Base-by-base conservation (phyloP, 1,284 basidiomycete genomes). In the Irpex rosettiformis region DNA sequence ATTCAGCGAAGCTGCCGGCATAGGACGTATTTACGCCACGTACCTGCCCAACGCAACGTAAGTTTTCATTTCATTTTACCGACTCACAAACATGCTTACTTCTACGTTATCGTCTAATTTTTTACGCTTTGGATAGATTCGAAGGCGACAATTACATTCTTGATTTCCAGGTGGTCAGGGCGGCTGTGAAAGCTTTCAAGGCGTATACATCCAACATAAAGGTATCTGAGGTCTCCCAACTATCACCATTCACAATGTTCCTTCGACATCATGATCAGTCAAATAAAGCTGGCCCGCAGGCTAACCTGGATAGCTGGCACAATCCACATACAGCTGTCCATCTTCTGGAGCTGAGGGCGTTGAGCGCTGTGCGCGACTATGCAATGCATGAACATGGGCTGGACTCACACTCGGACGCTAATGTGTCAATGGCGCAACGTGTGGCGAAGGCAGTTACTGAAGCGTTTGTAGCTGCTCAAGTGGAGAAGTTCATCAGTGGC, bases 101-200 rank as follows among this genome's bases (percentile, higher is more conserved):
- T n/a, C n/a, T n/a, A n/a, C n/a, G n/a, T 22, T 47, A 13, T 11
- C 13, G 30, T 30, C 33, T n/a, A 45, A 18, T 37, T 47, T 45
- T 21, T 8, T 28, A 11, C 21, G 43, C 18, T 10, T 6, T 25
- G n/a, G 33, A 37, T 27, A 88, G 85, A 1, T 90, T 82, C 64
- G 89, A 91, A 74, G 89, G 89, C 18, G 89, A 92, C 66, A 91
- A 91, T 69, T 91, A 82, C 63, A 85, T 91, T 6, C 77, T 91
- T 1, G 84, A 88, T 63, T 78, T 83, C 52, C 89, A 92, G 71
- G 88, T 89, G 40, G 83, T 88, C 25, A 81, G 88, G 25, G 83
- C 85, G 0, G 86, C 87, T 1, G 69, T 89, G 18, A 91, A 89
- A 65, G 77, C 85, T 0, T 80, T 80, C 66, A 70, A 67, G 6